Evolutionary conservation across 306 rosid genomes (phyloP).

Genomic region (Pyrus pyrifolia): DNA sequence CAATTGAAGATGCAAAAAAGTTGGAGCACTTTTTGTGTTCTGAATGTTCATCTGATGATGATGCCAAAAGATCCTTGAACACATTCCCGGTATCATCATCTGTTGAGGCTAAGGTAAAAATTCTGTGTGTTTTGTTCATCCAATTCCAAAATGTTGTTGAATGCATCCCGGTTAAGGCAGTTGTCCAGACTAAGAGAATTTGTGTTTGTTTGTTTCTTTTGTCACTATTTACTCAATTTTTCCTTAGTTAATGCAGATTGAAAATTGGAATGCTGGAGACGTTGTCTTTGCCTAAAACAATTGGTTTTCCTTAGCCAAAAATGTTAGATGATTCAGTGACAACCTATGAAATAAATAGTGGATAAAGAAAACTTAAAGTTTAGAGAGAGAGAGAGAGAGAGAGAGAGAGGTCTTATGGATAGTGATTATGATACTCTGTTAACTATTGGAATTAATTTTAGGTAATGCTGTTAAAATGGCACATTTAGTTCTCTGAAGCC

Average conservation of each 20-base stretch:
- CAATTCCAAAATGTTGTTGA: background rate
- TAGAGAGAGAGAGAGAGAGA: background rate
- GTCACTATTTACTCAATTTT: background rate
- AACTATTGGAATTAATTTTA: background rate
- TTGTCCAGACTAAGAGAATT: background rate
- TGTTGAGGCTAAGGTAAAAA: conserved; percentile 41
- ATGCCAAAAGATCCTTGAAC: conserved; percentile 45
- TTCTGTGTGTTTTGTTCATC: background rate
- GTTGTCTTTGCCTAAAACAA: background rate
- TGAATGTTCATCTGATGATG: conserved; percentile 52
- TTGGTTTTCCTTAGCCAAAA: background rate
- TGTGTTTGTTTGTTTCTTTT: background rate
- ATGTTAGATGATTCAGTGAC: background rate
- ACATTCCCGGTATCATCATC: conserved; percentile 46
- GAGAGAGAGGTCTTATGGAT: background rate
- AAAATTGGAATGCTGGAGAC: background rate
- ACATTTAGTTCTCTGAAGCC: background rate
- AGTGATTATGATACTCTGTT: background rate
- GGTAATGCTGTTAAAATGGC: background rate
- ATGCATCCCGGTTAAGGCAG: background rate
- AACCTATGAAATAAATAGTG: background rate
- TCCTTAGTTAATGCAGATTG: background rate
- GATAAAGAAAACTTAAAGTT: background rate
- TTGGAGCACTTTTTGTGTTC: conserved; percentile 54
- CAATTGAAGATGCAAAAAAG: conserved; percentile 60